phyloP scores from a whole-genome alignment of 176 grass and related monocot species.

The Avena insularis region DNA sequence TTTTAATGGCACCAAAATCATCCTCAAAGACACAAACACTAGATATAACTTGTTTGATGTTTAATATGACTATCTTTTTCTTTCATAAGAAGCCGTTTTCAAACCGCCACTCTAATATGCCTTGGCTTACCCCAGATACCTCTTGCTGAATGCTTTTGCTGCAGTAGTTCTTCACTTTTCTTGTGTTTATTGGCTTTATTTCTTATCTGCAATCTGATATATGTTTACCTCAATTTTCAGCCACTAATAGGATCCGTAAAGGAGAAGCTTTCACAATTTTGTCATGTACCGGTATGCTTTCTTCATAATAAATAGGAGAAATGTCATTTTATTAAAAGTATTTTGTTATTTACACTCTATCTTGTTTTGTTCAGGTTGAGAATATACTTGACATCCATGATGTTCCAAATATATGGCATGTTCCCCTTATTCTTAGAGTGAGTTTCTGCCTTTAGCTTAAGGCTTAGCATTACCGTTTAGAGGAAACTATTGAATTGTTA shows the following conservation, averaged over 20 bases:
- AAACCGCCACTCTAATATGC: slow-evolving; percentile 10
- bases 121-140: slow-evolving; percentile 15
- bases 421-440: slow-evolving; percentile 93
- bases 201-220: slow-evolving; percentile 12
- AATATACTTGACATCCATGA: slow-evolving; percentile 98
- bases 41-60: background rate
- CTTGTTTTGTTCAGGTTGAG: slow-evolving; percentile 63
- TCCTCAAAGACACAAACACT: background rate
- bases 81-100: slow-evolving; percentile 25
- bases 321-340: background rate
- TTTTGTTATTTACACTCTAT: slow-evolving; percentile 44
- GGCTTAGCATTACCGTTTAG: slow-evolving; percentile 19
- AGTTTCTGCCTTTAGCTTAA: slow-evolving; percentile 47
- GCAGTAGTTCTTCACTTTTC: slow-evolving; percentile 14
- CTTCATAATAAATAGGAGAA: slow-evolving; percentile 10
- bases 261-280: slow-evolving; percentile 98
- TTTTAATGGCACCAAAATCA: background rate
- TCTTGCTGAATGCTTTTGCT: background rate
- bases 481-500: slow-evolving; percentile 1
- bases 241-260: slow-evolving; percentile 81
- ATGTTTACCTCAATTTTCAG: slow-evolving; percentile 56
- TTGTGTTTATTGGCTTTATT: slow-evolving; percentile 41
- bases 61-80: slow-evolving; percentile 22
- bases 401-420: slow-evolving; percentile 97
- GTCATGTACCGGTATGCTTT: slow-evolving; percentile 89